Evolutionary conservation across 2,329 filamentous ascomycete species (phyloP), one percentile per base, ranked within the genome.

Genomic region (Curvularia sp.): DNA sequence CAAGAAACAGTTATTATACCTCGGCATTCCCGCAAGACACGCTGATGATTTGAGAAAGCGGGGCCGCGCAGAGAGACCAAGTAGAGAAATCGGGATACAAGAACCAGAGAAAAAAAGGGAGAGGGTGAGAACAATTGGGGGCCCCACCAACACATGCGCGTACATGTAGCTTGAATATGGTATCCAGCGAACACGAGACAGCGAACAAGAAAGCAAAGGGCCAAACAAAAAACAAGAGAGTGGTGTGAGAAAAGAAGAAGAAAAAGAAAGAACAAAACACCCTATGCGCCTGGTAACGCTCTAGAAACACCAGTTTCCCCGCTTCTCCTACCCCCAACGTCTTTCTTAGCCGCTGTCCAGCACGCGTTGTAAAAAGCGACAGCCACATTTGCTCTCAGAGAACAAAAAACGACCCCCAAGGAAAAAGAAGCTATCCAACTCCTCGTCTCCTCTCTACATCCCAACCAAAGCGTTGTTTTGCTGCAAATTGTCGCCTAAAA

Each of bases 121-220:
- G n/a, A n/a, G n/a, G n/a, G n/a, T n/a, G n/a, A n/a, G n/a, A n/a
- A n/a, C n/a, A n/a, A n/a, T n/a, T n/a, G n/a, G n/a, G n/a, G n/a
- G n/a, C n/a, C n/a, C n/a, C n/a, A n/a, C n/a, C n/a, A n/a, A 32
- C 30, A 32, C 34, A n/a, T n/a, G 18, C 23, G 47, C 49, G 27
- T 32, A 28, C 39, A 41, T 52, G 49, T 45, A 48, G 48, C 27
- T 54, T 36, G 42, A 43, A 21, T 53, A 36, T 49, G 55, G 36
- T 43, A 57, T 49, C 43, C 43, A 57, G 55, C 49, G 23, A 53
- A 47, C 36, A 48, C 36, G 38, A 38, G 49, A 51, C 28, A 41
- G 41, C 27, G 21, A 50, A 51, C 12, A 52, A 25, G 25, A 43
- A 48, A 19, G 43, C 6, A 46, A 6, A 19, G 15, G 21, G 18